These are phyloP conservation scores for Polymyxa betae DNA, from an alignment of 208 protist species.

Conservation along the genomic window DNA sequence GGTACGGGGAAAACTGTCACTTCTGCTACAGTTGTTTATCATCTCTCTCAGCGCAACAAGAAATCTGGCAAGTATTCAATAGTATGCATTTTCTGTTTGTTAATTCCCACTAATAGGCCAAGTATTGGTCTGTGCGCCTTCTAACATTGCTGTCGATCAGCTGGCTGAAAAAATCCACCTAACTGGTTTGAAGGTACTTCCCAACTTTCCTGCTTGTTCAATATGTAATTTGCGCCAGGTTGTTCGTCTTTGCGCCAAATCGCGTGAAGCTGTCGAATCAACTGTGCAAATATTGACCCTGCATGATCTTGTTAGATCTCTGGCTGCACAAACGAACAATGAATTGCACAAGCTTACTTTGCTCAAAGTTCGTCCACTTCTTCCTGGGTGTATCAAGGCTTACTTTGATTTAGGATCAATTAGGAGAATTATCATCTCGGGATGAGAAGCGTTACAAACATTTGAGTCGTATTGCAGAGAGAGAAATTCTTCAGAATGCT, in stretches of 20 bases:
- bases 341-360: slow-evolving; percentile 81
- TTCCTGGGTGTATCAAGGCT: too few relatives aligned
- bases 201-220: not conserved
- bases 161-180: slow-evolving; percentile 87
- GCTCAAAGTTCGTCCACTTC: slow-evolving; percentile 72
- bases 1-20: slow-evolving; percentile 97
- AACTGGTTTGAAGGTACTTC: slow-evolving; percentile 82
- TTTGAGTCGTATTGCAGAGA: slow-evolving; percentile 62
- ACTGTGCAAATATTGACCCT: slow-evolving; percentile 84
- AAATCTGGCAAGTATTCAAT: not conserved
- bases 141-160: slow-evolving; percentile 96
- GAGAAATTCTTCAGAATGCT: slow-evolving; percentile 66
- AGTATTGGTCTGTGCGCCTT: slow-evolving; percentile 89
- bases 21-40: slow-evolving; percentile 89
- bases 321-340: slow-evolving; percentile 58
- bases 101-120: slow-evolving; percentile 55
- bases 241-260: slow-evolving; percentile 87
- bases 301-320: slow-evolving; percentile 81
- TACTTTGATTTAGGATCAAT: slow-evolving; percentile 71
- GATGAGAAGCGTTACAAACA: slow-evolving; percentile 63
- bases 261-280: slow-evolving; percentile 79
- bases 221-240: slow-evolving; percentile 69
- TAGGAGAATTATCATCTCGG: slow-evolving; percentile 76
- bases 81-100: not conserved
- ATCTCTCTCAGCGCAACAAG: slow-evolving; percentile 73